Base-by-base conservation (phyloP, 23 red algal genomes). In the Gracilaria domingensis region DNA sequence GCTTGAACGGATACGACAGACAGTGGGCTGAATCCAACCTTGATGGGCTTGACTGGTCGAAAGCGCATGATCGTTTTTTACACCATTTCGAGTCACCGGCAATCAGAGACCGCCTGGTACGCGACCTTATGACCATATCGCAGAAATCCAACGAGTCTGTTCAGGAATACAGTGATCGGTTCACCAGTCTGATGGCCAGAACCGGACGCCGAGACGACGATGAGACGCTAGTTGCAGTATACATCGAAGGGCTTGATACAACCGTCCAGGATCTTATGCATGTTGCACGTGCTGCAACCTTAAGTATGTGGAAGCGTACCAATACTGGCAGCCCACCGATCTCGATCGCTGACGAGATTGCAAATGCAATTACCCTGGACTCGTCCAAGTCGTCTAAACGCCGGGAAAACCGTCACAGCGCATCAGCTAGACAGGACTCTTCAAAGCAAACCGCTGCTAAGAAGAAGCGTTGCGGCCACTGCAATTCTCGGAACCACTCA, bases 11-110 rank as follows among this genome's bases (percentile, higher is more conserved):
- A 4, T 83, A 66, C n/a, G 13, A 83, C 18, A 16, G 55, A 21
- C 80, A 83, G 13, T 83, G 55, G 80, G 80, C 80, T 6, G 80
- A 83, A 24, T 6, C 4, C 0, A 83, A 83, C 13, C 56, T 83
- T 2, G 12, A 38, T 3, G 56, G 57, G 40, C 48, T 17, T 2
- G 4, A 54, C 8, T 82, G 49, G 78, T 11, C 4, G 3, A 26
- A 66, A 0, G 20, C 44, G 8, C 48, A 66, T 6, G 80, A 14
- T 1, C 1, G 48, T 23, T 83, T 83, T 40, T 39, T 83, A 32
- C 80, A 83, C 56, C 80, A 83, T 83, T 66, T 83, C 25, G 80
- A 83, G 35, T 83, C 80, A 0, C 56, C 49, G 0, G 33, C 80
- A 2, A 83, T 83, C 25, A 83, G 80, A 14, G 80, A 66, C 55